Evolutionary conservation across 306 rosid genomes (phyloP), one percentile per base, ranked within the genome.

Genomic region (Trifolium fragiferum): DNA sequence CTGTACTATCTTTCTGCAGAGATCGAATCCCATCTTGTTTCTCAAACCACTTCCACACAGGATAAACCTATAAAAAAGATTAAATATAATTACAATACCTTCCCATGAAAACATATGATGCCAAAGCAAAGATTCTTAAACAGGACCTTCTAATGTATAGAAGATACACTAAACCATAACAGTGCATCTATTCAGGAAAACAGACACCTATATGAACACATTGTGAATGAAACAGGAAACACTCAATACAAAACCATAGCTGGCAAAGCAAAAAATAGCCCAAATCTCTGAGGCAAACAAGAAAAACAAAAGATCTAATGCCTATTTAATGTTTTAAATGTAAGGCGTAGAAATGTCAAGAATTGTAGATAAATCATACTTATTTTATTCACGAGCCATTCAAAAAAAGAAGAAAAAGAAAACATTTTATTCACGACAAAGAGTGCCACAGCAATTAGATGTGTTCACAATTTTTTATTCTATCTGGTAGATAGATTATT

Each of bases 31-130:
- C 99, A 81, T 95, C 99, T 84, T 95, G 99, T 88, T 95, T 95
- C 89, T 92, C 99, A 33, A 83, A 92, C 98, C 98, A 95, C 86
- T 90, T 92, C 98, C 98, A 95, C 72, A 95, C 98, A 78, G 98
- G 99, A 89, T 95, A 95, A 62, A 95, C 99, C 99, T 95, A 72
- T 46, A 27, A 73, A 72, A 79, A 18, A 12, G 30, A 71, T 75
- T 62, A 49, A 15, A 46, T 20, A 12, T 27, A 53, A 59, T 38
- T n/a, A 68, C 19, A 63, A 58, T 47, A 70, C 58, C 75, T 62
- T 19, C 7, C 41, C 25, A 66, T 65, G 53, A 70, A 21, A 76
- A 69, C 41, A 74, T 64, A 75, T 35, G 55, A 71, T 40, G 7
- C 78, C 37, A 20, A 1, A 44, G 30, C 41, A 7, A 76, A 15